Percentiles rank a stretch among this genome's conserved stretches.
phyloP scores from a whole-genome alignment of 257 asterid genomes.

The Voacanga thouarsii region DNA sequence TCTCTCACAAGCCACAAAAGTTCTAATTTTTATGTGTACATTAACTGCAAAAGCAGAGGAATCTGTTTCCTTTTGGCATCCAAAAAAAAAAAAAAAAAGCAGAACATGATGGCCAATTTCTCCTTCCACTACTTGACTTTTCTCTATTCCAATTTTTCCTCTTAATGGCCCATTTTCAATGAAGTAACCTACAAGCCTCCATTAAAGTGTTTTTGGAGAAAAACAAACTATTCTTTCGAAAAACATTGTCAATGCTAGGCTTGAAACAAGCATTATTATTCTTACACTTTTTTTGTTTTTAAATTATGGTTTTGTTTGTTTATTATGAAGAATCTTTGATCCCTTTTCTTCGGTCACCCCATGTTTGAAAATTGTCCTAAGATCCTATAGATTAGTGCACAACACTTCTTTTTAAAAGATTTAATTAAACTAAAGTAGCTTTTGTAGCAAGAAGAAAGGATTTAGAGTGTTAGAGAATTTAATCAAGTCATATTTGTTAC shows the following conservation, averaged over 20 bases:
- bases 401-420: not conserved
- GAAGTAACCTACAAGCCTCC: constrained; percentile 11
- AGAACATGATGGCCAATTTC: not conserved
- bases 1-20: not conserved
- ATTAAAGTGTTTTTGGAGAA: not conserved
- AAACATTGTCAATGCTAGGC: not conserved
- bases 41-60: constrained; percentile 1
- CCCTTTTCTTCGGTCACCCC: not conserved
- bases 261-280: not conserved
- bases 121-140: not conserved
- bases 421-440: not conserved
- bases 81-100: not conserved
- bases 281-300: not conserved
- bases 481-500: not conserved
- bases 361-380: not conserved
- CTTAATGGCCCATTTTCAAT: not conserved
- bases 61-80: not conserved
- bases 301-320: not conserved
- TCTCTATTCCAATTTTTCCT: not conserved
- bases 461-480: not conserved
- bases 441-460: constrained; percentile 13
- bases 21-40: not conserved
- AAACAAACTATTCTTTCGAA: not conserved
- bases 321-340: not conserved
- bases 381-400: not conserved